These are phyloP conservation scores for Lipomyces lipofer DNA, from an alignment of 805 yeast genomes.

Conservation along the genomic window DNA sequence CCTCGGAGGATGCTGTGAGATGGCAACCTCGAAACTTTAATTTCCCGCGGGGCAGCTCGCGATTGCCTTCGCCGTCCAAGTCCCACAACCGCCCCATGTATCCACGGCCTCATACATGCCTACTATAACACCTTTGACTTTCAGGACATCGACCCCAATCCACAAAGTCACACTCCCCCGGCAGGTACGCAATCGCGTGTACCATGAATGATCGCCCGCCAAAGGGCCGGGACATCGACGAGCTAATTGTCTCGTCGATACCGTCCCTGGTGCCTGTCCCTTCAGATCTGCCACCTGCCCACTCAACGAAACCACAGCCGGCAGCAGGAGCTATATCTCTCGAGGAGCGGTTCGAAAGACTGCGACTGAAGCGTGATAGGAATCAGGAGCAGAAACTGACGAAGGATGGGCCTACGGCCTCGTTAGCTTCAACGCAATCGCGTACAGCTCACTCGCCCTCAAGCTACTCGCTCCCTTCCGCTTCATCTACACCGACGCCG, in stretches of 20 bases:
- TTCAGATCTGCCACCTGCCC: not conserved
- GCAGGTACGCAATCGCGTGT: too few relatives aligned
- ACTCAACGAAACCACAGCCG: not conserved
- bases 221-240: conserved; percentile 1
- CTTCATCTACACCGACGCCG: too few relatives aligned
- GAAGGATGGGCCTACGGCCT: not conserved
- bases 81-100: too few relatives aligned
- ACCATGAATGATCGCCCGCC: not conserved
- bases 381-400: not conserved
- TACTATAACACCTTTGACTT: too few relatives aligned
- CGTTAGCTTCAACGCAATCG: not conserved
- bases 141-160: too few relatives aligned
- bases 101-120: too few relatives aligned
- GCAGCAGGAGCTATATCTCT: not conserved
- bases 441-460: conserved; percentile 16
- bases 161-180: too few relatives aligned
- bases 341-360: conserved; percentile 5
- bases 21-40: too few relatives aligned
- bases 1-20: too few relatives aligned
- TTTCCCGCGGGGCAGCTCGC: too few relatives aligned
- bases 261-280: not conserved
- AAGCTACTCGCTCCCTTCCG: too few relatives aligned
- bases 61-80: too few relatives aligned
- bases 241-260: not conserved
- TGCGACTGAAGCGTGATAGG: not conserved